Evolutionary conservation across 257 asterid genomes (phyloP).

Genomic region (Solanum peruvianum): DNA sequence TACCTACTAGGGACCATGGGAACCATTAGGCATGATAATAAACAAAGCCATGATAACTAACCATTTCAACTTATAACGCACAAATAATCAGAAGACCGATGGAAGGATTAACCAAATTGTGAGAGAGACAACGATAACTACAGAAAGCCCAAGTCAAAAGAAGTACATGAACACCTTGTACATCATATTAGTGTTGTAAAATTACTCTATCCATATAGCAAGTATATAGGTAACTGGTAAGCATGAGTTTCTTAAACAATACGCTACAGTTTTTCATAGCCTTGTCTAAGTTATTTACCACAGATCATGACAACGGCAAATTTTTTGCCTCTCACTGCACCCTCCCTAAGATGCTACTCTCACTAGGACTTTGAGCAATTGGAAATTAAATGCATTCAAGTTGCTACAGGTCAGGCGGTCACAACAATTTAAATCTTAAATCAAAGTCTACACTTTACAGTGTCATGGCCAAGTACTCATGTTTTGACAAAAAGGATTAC

Average conservation of each 20-base stretch:
- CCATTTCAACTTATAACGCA: background rate
- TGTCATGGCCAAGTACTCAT: background rate
- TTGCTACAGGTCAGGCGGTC: background rate
- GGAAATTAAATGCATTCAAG: background rate
- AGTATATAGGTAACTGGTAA: background rate
- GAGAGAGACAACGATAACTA: background rate
- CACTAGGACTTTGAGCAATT: background rate
- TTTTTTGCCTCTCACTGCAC: background rate
- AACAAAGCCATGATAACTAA: background rate
- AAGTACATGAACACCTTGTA: background rate
- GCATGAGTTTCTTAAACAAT: background rate
- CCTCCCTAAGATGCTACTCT: background rate
- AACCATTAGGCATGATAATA: background rate
- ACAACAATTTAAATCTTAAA: background rate
- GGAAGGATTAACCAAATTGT: background rate
- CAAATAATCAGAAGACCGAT: background rate
- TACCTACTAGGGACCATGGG: conserved; percentile 31
- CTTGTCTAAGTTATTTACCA: background rate
- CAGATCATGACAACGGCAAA: background rate
- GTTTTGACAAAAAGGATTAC: background rate
- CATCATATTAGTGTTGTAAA: background rate
- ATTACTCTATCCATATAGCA: background rate
- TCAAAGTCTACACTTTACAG: background rate
- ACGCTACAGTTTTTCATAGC: background rate
- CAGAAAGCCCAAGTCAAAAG: background rate